Conservation (phyloP, 2,329 filamentous ascomycete species). For the Daldinia sp. region DNA sequence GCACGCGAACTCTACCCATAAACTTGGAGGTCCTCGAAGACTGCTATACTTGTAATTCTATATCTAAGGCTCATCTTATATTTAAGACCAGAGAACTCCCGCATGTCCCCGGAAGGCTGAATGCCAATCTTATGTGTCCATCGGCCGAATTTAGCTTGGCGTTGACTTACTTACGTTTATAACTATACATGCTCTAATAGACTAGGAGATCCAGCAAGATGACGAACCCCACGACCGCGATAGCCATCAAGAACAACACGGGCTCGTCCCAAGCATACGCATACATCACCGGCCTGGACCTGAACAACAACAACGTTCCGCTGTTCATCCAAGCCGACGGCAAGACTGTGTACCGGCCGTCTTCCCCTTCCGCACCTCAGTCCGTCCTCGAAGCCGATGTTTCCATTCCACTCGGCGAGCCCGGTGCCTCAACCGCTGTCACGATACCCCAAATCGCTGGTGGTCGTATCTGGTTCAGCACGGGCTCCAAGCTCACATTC, state of each 20-base stretch:
- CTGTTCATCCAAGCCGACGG: conserved; percentile 73
- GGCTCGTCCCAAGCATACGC: conserved; percentile 68
- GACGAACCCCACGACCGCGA: conserved; percentile 59
- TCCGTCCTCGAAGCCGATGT: conserved; percentile 64
- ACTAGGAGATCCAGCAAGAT: conserved; percentile 36
- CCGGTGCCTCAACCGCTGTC: conserved; percentile 66
- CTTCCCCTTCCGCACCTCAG: conserved; percentile 61
- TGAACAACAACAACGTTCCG: conserved; percentile 66
- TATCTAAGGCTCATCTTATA: neutral
- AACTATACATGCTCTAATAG: neutral
- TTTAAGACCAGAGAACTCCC: conserved; percentile 6
- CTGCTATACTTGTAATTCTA: conserved; percentile 8
- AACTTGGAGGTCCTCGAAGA: neutral
- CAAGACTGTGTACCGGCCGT: conserved; percentile 69
- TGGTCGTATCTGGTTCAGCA: conserved; percentile 76
- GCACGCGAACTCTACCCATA: conserved; percentile 23
- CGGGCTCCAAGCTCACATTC: conserved; percentile 68
- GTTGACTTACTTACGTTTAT: conserved; percentile 3
- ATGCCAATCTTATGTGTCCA: conserved; percentile 7
- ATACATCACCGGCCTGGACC: conserved; percentile 73
- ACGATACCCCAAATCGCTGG: conserved; percentile 75
- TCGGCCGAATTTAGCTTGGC: neutral
- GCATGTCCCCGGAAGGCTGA: neutral
- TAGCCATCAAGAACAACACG: conserved; percentile 73
- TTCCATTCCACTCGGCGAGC: conserved; percentile 68